phyloP scores from a whole-genome alignment of 768 basidiomycete species.

The Termitomyces sp. region DNA sequence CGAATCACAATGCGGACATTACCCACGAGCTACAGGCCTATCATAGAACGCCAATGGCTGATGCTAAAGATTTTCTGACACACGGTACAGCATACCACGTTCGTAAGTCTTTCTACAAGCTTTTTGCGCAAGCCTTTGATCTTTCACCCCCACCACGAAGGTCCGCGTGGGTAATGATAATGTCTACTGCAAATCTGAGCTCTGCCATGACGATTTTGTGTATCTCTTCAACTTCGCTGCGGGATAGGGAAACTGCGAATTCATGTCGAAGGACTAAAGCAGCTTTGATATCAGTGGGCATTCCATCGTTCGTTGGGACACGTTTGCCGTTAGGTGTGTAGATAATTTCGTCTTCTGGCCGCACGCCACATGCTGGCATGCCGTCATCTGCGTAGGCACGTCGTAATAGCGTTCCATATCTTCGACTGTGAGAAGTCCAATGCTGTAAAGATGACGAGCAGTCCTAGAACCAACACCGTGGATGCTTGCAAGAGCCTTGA shows the following conservation, averaged over 20 bases:
- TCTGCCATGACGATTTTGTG: constrained; percentile 62
- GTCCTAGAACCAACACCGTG: constrained; percentile 74
- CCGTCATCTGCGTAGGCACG: constrained; percentile 22
- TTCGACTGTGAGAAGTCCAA: constrained; percentile 60
- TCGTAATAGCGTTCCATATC: constrained; percentile 69
- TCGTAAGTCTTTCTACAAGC: constrained; percentile 54
- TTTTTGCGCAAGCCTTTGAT: constrained; percentile 60
- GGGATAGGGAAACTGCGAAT: constrained; percentile 50
- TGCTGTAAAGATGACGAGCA: constrained; percentile 58
- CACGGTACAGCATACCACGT: constrained; percentile 35
- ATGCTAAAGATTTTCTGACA: not conserved
- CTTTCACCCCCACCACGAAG: constrained; percentile 33
- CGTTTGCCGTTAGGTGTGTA: constrained; percentile 29
- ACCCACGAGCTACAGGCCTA: constrained; percentile 80
- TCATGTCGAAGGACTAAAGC: constrained; percentile 57
- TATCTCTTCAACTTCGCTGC: constrained; percentile 77
- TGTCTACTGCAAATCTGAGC: constrained; percentile 70
- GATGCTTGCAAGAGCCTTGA: constrained; percentile 55
- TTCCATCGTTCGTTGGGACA: constrained; percentile 9
- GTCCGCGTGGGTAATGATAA: constrained; percentile 76
- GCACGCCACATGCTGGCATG: not conserved
- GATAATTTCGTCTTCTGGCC: constrained; percentile 13
- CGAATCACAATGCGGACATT: too few species aligned
- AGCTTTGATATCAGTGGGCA: constrained; percentile 44
- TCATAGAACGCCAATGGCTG: not conserved